Evolutionary conservation across 345 rosid genomes (phyloP).

Genomic region (Sonneratia caseolaris): DNA sequence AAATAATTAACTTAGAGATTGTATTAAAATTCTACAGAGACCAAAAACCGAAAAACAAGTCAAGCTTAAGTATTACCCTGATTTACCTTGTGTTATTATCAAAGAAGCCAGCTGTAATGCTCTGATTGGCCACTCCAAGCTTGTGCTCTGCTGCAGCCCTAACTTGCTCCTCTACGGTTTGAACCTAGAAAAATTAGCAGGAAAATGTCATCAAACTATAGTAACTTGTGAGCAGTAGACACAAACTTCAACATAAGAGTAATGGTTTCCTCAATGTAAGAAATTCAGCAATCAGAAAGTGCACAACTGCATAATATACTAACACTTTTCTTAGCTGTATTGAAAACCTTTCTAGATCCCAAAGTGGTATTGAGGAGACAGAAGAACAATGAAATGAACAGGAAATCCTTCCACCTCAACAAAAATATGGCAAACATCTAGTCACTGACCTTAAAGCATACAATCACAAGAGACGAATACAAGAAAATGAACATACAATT

Average conservation of each 20-base stretch:
- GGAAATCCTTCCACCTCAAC: neutral
- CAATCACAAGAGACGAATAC: neutral
- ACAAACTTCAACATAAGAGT: neutral
- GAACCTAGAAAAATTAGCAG: constrained; percentile 37
- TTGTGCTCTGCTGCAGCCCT: constrained; percentile 94
- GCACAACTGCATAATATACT: neutral
- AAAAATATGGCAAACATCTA: neutral
- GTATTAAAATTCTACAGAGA: neutral
- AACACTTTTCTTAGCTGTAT: too few relatives aligned
- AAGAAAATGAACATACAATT: neutral
- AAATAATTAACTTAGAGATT: neutral
- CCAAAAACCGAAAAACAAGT: neutral
- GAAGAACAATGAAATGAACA: neutral
- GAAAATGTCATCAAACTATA: neutral
- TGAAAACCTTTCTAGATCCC: neutral
- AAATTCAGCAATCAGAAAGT: neutral
- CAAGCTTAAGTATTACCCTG: neutral
- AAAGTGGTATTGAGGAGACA: neutral
- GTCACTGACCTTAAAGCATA: neutral
- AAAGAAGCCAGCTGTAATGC: constrained; percentile 93
- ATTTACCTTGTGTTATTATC: constrained; percentile 84
- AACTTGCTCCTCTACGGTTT: constrained; percentile 95
- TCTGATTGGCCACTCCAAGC: constrained; percentile 95
- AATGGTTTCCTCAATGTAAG: too few relatives aligned
- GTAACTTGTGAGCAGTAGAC: neutral